Conservation (phyloP, 192 early-diverging fungal genomes). For the Ambispora gerdemannii region DNA sequence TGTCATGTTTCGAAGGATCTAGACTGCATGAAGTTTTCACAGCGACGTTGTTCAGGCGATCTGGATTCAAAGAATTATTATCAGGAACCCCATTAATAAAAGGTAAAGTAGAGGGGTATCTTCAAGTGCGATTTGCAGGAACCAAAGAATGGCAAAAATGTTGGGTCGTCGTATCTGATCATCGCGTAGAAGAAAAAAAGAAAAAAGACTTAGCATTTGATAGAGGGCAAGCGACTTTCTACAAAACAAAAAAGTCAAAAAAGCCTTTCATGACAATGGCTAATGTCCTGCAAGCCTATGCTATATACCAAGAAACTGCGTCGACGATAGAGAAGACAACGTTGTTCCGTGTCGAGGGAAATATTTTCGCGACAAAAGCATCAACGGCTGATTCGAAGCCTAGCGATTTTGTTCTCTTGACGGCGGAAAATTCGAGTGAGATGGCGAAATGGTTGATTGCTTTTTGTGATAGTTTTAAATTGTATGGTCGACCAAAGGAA, state of each 20-base stretch:
- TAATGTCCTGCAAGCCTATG: slow-evolving; percentile 56
- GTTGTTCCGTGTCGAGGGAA: slow-evolving; percentile 44
- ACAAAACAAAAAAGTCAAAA: slow-evolving; percentile 50
- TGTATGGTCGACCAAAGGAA: slow-evolving; percentile 44
- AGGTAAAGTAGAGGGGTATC: slow-evolving; percentile 52
- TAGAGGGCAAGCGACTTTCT: slow-evolving; percentile 52
- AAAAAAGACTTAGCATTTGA: slow-evolving; percentile 44
- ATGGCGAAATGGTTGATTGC: slow-evolving; percentile 43
- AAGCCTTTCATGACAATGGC: slow-evolving; percentile 46
- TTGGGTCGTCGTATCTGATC: slow-evolving; percentile 53
- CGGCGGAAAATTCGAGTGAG: slow-evolving; percentile 34
- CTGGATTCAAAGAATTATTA: slow-evolving; percentile 44
- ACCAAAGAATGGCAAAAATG: slow-evolving; percentile 47
- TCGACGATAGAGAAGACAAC: slow-evolving; percentile 39
- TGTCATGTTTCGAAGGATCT: slow-evolving; percentile 71
- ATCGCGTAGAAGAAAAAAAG: slow-evolving; percentile 50
- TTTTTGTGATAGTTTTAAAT: slow-evolving; percentile 44
- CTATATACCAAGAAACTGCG: slow-evolving; percentile 50
- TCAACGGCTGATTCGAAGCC: slow-evolving; percentile 12
- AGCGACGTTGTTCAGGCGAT: slow-evolving; percentile 46
- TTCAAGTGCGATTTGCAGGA: slow-evolving; percentile 54
- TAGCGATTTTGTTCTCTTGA: slow-evolving; percentile 32
- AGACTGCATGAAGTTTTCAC: slow-evolving; percentile 77
- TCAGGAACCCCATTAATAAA: slow-evolving; percentile 52
- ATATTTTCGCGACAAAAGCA: slow-evolving; percentile 28